These are phyloP conservation scores for Warburgia ugandensis DNA, from an alignment of 164 flowering plant genomes.

Conservation along the genomic window DNA sequence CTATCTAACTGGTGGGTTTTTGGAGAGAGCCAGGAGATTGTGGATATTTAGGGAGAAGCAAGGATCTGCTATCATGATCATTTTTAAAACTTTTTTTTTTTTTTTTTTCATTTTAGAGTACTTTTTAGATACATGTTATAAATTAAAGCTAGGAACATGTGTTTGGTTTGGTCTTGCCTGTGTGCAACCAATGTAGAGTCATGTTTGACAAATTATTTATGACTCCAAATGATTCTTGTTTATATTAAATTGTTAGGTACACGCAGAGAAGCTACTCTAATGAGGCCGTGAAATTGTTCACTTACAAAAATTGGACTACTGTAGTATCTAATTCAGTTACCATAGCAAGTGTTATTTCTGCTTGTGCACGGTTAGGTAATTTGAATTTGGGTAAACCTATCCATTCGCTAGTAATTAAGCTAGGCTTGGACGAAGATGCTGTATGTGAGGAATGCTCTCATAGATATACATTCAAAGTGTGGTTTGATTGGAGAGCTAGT, in stretches of 20 bases:
- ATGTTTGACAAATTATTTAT: too few species aligned
- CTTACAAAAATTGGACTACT: conserved; percentile 28
- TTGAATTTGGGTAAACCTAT: conserved; percentile 33
- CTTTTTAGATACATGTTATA: too few species aligned
- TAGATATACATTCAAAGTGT: conserved; percentile 72
- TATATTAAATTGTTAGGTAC: conserved; percentile 74
- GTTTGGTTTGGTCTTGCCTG: too few species aligned
- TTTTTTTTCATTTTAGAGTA: too few species aligned
- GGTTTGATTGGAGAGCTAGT: conserved; percentile 36
- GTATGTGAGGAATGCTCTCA: conserved; percentile 51
- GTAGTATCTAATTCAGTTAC: conserved; percentile 48
- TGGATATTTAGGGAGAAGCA: too few species aligned
- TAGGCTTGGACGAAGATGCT: conserved; percentile 36
- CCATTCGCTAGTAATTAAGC: conserved; percentile 43
- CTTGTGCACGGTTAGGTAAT: conserved; percentile 42
- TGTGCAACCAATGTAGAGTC: too few species aligned
- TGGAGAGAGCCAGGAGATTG: too few species aligned
- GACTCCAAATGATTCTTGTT: too few species aligned
- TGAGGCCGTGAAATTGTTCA: conserved; percentile 53
- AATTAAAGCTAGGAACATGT: too few species aligned
- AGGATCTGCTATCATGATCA: too few species aligned
- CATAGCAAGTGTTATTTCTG: conserved; percentile 50
- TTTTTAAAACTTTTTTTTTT: too few species aligned
- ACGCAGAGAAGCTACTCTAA: conserved; percentile 33
- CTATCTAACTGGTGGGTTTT: too few species aligned